These are phyloP conservation scores for Jatropha curcas DNA, from an alignment of 345 rosid species.

Conservation along the genomic window DNA sequence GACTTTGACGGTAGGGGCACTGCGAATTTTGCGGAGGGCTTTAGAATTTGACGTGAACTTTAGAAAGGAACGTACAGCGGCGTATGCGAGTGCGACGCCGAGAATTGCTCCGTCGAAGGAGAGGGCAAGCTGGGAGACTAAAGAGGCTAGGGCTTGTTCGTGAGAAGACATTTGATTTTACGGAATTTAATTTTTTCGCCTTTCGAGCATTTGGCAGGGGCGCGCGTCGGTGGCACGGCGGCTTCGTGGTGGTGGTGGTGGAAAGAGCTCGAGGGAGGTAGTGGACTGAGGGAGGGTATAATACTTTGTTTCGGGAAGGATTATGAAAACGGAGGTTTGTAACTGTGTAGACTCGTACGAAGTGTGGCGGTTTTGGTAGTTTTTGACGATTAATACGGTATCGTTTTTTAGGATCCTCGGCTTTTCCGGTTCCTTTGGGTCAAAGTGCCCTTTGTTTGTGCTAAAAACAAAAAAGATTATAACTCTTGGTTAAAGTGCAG, in stretches of 20 bases:
- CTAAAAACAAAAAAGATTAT: too few relatives aligned
- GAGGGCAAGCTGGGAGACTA: constrained; percentile 59
- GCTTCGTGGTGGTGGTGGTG: background rate
- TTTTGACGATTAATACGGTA: too few relatives aligned
- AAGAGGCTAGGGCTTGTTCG: constrained; percentile 57
- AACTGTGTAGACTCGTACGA: too few relatives aligned
- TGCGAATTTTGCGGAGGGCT: constrained; percentile 53
- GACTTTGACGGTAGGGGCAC: constrained; percentile 50
- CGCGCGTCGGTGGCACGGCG: background rate
- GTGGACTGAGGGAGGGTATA: background rate
- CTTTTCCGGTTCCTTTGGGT: too few relatives aligned
- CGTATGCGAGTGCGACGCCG: constrained; percentile 66
- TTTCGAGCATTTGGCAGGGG: background rate
- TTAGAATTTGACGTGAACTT: constrained; percentile 47
- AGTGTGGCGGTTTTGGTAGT: background rate
- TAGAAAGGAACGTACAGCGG: constrained; percentile 58
- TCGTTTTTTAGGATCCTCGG: too few relatives aligned
- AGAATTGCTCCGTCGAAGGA: constrained; percentile 91
- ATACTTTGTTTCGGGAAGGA: too few relatives aligned
- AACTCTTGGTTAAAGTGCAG: too few relatives aligned
- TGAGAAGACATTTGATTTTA: constrained; percentile 58
- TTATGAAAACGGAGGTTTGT: too few relatives aligned
- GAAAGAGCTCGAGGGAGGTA: background rate
- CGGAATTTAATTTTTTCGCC: background rate
- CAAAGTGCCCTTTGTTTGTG: too few relatives aligned